phyloP scores from a whole-genome alignment of 2,329 filamentous ascomycete species.

The Colletotrichum tamarilloi region DNA sequence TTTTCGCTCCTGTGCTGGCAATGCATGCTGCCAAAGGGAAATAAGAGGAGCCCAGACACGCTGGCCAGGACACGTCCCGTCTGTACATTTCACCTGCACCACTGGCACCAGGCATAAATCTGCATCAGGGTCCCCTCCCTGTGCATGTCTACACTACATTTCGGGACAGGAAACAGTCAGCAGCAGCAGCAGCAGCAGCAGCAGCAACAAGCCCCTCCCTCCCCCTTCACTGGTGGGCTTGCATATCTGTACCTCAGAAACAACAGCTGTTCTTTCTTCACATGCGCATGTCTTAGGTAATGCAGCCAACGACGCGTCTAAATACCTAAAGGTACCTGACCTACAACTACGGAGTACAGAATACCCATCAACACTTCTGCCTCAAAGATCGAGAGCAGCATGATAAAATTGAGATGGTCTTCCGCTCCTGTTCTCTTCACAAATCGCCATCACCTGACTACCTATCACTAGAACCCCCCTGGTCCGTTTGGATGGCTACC shows the following conservation, averaged over 20 bases:
- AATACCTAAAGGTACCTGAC: background rate
- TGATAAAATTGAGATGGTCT: background rate
- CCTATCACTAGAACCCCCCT: background rate
- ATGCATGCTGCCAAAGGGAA: background rate
- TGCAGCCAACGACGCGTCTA: background rate
- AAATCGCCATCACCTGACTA: background rate
- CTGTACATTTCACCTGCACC: background rate
- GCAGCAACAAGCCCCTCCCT: background rate
- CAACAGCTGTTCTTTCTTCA: background rate
- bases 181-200: too few species aligned
- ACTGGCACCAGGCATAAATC: slow-evolving; percentile 8
- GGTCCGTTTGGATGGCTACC: background rate
- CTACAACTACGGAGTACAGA: background rate
- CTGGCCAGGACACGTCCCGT: background rate
- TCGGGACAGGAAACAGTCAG: background rate
- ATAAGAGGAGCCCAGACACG: slow-evolving; percentile 27
- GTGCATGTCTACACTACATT: slow-evolving; percentile 1
- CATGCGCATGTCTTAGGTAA: background rate
- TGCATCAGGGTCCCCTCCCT: slow-evolving; percentile 1
- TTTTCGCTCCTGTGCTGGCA: background rate
- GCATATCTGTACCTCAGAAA: background rate
- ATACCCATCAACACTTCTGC: background rate
- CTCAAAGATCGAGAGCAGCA: background rate
- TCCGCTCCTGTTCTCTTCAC: background rate
- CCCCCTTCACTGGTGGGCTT: background rate